A percentile compares a stretch with the other conserved stretches of the same genome.
Evolutionary conservation across 2,329 filamentous ascomycete species (phyloP).

Genomic region (Uncinocarpus reesii): DNA sequence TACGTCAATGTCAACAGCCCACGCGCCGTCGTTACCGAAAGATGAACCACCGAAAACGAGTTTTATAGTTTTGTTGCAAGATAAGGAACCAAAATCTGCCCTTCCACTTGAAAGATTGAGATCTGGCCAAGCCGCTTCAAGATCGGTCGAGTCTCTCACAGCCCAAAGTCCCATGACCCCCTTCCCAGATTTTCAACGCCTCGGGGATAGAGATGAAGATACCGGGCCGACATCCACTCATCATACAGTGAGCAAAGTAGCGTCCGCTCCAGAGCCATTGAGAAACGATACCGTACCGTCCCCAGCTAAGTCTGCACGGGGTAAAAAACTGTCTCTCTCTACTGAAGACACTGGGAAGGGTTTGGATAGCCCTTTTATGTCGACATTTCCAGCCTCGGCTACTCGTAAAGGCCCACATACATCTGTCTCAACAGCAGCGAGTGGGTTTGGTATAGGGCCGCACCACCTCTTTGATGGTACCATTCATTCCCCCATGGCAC

Average conservation of each 20-base stretch:
- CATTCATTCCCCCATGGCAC: conserved; percentile 56
- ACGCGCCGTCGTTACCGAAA: conserved; percentile 13
- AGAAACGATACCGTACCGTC: conserved; percentile 60
- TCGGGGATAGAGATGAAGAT: conserved; percentile 30
- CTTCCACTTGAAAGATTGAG: conserved; percentile 13
- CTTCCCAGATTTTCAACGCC: conserved; percentile 36
- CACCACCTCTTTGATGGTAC: conserved; percentile 75
- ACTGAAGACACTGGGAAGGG: background rate
- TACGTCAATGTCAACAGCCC: conserved; percentile 18
- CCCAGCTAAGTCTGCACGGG: background rate
- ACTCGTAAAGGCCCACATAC: conserved; percentile 9
- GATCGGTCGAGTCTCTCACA: conserved; percentile 28
- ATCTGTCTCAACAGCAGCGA: conserved; percentile 15
- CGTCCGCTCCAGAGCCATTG: conserved; percentile 37
- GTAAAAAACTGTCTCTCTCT: conserved; percentile 3
- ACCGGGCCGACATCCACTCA: conserved; percentile 24
- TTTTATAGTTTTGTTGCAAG: conserved; percentile 14
- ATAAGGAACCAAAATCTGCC: conserved; percentile 22
- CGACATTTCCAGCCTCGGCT: conserved; percentile 8
- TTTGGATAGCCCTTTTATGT: conserved; percentile 7
- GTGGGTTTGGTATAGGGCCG: conserved; percentile 51
- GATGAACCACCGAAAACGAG: conserved; percentile 22
- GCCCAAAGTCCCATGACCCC: conserved; percentile 35
- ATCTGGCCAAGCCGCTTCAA: conserved; percentile 17
- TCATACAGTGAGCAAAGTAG: conserved; percentile 30